Evolutionary conservation across 257 asterid genomes (phyloP).

Genomic region (Fraxinus anomala): DNA sequence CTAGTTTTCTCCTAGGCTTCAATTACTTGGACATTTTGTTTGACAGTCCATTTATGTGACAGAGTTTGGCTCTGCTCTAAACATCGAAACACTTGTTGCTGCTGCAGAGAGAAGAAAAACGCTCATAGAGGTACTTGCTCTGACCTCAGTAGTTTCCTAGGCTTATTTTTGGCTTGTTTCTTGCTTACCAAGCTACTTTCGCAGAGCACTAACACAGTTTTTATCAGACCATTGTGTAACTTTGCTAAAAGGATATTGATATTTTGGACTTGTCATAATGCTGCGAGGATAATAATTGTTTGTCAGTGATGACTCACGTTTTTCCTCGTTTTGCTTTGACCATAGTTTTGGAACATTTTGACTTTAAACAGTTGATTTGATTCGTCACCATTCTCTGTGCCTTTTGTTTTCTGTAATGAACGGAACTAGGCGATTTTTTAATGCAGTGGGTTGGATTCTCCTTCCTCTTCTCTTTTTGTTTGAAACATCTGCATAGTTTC

Average conservation of each 20-base stretch:
- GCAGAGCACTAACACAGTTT: neutral
- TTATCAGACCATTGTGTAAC: neutral
- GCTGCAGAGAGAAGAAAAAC: slow-evolving; percentile 98
- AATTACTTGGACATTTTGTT: slow-evolving; percentile 27
- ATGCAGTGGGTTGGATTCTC: neutral
- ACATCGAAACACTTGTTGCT: slow-evolving; percentile 94
- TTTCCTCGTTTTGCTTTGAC: neutral
- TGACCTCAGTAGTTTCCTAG: slow-evolving; percentile 16
- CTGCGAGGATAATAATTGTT: neutral
- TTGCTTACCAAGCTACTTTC: slow-evolving; percentile 8
- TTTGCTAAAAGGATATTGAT: neutral
- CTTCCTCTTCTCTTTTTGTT: neutral
- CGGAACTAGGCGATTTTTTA: neutral
- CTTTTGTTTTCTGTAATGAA: neutral
- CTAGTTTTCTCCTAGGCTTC: slow-evolving; percentile 10
- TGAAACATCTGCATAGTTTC: neutral
- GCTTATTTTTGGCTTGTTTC: slow-evolving; percentile 14
- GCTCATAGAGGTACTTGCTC: slow-evolving; percentile 78
- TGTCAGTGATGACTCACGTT: neutral
- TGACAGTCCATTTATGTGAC: slow-evolving; percentile 26
- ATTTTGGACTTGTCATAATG: slow-evolving; percentile 9
- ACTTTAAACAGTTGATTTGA: neutral
- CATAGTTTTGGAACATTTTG: neutral
- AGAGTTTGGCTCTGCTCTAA: slow-evolving; percentile 97
- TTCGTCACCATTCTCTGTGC: neutral